Percentiles rank a stretch among this genome's conserved stretches.
phyloP scores from a whole-genome alignment of 306 rosid genomes.

The Lathyrus sativus region DNA sequence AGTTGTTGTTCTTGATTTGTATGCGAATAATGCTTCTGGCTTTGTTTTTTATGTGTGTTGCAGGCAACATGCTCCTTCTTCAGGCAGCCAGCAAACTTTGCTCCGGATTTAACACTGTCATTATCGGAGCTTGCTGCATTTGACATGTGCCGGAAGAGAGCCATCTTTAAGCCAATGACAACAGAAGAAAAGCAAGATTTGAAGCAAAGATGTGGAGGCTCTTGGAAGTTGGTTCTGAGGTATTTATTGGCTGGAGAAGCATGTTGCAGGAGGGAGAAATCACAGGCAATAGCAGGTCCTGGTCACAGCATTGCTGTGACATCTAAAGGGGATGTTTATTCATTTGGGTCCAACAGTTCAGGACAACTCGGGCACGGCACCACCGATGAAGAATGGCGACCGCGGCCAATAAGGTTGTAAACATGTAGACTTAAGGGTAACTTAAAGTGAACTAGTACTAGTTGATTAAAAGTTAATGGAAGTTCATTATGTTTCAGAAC shows the following conservation, averaged over 20 bases:
- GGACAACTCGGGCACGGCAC: slow-evolving; percentile 97
- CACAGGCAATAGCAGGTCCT: slow-evolving; percentile 94
- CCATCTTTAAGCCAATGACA: slow-evolving; percentile 85
- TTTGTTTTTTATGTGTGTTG: slow-evolving; percentile 52
- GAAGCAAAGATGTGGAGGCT: slow-evolving; percentile 92
- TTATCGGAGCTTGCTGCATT: slow-evolving; percentile 89
- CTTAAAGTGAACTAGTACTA: slow-evolving; percentile 42
- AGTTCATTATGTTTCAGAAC: slow-evolving; percentile 73
- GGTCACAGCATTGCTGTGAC: slow-evolving; percentile 96
- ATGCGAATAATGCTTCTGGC: slow-evolving; percentile 48
- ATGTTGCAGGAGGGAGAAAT: slow-evolving; percentile 86
- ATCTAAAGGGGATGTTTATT: slow-evolving; percentile 72
- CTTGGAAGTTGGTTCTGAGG: slow-evolving; percentile 93
- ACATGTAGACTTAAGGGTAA: slow-evolving; percentile 40
- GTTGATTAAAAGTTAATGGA: slow-evolving; percentile 53
- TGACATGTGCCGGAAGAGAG: slow-evolving; percentile 89
- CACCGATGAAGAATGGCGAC: slow-evolving; percentile 74
- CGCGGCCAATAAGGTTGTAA: slow-evolving; percentile 79
- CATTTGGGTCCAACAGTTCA: slow-evolving; percentile 86
- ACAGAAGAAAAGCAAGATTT: slow-evolving; percentile 59
- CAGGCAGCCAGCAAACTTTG: slow-evolving; percentile 81
- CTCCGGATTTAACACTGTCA: slow-evolving; percentile 75
- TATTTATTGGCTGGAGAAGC: slow-evolving; percentile 87
- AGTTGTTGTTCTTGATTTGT: slow-evolving; percentile 8
- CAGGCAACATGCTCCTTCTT: slow-evolving; percentile 98